A percentile compares a stretch with the other conserved stretches of the same genome.
These are phyloP conservation scores for Vaccinium vitisidaea DNA, from an alignment of 148 eudicot genomes.

Conservation along the genomic window DNA sequence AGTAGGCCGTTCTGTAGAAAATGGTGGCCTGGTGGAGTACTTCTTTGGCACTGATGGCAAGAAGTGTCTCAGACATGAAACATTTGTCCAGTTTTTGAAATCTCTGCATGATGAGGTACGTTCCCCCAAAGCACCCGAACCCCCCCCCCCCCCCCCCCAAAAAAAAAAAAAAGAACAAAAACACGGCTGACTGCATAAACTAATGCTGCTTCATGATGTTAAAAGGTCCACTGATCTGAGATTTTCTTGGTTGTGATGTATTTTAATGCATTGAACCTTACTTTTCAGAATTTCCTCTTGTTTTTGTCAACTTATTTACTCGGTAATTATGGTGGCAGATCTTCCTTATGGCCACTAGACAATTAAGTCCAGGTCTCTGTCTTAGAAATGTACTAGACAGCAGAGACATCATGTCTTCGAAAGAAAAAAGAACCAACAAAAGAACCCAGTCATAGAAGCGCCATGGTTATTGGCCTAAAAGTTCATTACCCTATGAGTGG, in stretches of 20 bases:
- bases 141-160: too few species aligned
- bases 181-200: not conserved
- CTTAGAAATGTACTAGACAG: not conserved
- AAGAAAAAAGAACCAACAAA: not conserved
- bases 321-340: not conserved
- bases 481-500: too few species aligned
- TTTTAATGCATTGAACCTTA: not conserved
- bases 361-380: not conserved
- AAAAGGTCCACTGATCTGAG: not conserved
- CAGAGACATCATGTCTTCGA: not conserved
- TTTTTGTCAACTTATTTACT: not conserved
- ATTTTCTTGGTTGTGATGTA: not conserved
- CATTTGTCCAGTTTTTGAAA: conserved; percentile 68
- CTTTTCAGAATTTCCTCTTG: not conserved
- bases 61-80: conserved; percentile 49
- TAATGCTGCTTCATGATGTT: too few species aligned
- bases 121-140: conserved; percentile 20
- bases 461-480: not conserved
- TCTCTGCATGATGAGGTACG: conserved; percentile 73
- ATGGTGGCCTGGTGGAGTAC: conserved; percentile 78
- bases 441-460: not conserved
- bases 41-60: conserved; percentile 79
- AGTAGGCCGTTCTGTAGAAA: conserved; percentile 55
- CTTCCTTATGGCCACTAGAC: not conserved
- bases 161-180: conserved; percentile 9